Evolutionary conservation across 176 grass and related monocot species (phyloP).

Genomic region (Rhynchospora breviuscula): DNA sequence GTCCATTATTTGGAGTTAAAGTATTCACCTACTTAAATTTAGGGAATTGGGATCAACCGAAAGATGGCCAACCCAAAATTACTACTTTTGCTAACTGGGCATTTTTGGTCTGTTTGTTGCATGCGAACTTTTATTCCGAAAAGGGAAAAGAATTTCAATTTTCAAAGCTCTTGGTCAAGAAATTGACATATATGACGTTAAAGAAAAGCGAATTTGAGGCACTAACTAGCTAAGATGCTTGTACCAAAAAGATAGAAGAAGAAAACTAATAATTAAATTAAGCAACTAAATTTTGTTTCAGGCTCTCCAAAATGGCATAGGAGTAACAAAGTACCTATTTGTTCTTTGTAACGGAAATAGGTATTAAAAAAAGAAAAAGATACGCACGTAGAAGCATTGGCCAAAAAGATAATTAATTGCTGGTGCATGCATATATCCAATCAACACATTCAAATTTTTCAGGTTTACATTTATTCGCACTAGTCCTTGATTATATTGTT

Average conservation of each 20-base stretch:
- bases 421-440: too few species aligned
- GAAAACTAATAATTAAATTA: background rate
- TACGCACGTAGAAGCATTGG: too few species aligned
- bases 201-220: background rate
- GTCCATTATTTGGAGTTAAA: background rate
- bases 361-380: too few species aligned
- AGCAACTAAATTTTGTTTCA: background rate
- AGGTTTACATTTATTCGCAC: too few species aligned
- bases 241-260: background rate
- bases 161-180: background rate
- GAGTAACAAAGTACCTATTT: too few species aligned
- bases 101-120: background rate
- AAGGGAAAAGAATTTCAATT: background rate
- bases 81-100: background rate
- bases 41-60: background rate
- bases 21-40: constrained; percentile 6
- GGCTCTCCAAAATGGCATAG: background rate
- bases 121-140: background rate
- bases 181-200: background rate
- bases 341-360: too few species aligned
- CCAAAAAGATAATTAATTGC: too few species aligned
- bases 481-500: background rate
- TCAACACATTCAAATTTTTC: too few species aligned
- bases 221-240: background rate
- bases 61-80: constrained; percentile 5